Evolutionary conservation across 345 rosid genomes (phyloP), one percentile per base, ranked within the genome.

Genomic region (Luvunga scandens): DNA sequence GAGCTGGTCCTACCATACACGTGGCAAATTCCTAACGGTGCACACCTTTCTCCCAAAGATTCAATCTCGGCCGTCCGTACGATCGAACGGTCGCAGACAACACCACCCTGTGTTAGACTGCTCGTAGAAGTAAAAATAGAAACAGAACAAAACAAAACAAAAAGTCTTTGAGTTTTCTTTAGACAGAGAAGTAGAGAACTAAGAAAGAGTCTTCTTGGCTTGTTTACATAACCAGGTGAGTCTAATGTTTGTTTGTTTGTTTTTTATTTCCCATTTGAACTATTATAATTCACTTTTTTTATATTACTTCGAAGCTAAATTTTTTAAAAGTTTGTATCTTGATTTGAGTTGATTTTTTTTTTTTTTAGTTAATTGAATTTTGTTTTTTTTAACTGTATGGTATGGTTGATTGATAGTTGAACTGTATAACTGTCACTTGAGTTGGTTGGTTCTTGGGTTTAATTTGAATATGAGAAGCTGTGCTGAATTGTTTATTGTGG

Each of bases 41-140:
- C 63, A 39, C 8, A 10, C 21, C 1, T 0, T 45, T 12, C 27
- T 60, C 19, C n/a, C 14, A 9, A 80, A 30, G 69, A 74, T 75
- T 61, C 42, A 67, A 87, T 88, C 89, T 1, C 69, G 59, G 53
- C 88, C 92, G 91, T 85, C 85, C 78, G 64, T 68, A 21, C 48
- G 78, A 72, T 86, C 82, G 75, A 71, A n/a, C n/a, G 39, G 62
- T 42, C 39, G 78, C 83, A 84, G 81, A 75, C 83, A 62, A 63
- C 10, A 76, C 80, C 66, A 56, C 71, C 61, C 75, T 80, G 87
- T 79, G 78, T 77, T 80, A 45, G 85, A 88, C 91, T 84, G 85
- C 78, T 83, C 81, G 85, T 75, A 83, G 86, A 84, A 80, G 80
- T 77, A 83, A 21, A 76, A 72, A 75, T 39, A 48, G 78, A 69